A percentile compares a stretch with the other conserved stretches of the same genome.
Conservation (phyloP, 1,139 yeast genomes). For the Dujonia santamariae region DNA sequence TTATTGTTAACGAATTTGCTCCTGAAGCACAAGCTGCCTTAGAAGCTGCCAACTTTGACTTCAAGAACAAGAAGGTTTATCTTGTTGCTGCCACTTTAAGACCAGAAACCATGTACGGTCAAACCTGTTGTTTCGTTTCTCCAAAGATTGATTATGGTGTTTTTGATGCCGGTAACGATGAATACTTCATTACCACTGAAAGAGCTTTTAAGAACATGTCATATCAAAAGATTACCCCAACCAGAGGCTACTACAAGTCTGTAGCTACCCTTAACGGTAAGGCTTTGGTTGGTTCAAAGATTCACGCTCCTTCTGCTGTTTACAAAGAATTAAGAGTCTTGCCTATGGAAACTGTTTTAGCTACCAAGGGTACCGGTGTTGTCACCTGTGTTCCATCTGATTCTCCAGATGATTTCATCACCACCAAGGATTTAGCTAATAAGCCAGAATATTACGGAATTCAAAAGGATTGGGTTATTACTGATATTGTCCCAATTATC, state of each 20-base stretch:
- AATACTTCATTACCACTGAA: slow-evolving; percentile 83
- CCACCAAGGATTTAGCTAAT: slow-evolving; percentile 76
- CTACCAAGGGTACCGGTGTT: slow-evolving; percentile 97
- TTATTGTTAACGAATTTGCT: slow-evolving; percentile 63
- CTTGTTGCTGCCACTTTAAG: slow-evolving; percentile 96
- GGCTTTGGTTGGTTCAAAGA: slow-evolving; percentile 78
- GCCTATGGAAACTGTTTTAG: slow-evolving; percentile 97
- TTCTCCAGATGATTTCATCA: slow-evolving; percentile 95
- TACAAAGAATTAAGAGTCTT: slow-evolving; percentile 73
- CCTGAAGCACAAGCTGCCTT: slow-evolving; percentile 52
- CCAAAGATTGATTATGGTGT: slow-evolving; percentile 92
- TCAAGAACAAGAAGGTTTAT: slow-evolving; percentile 59
- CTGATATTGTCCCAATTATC: slow-evolving; percentile 71
- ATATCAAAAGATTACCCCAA: slow-evolving; percentile 88
- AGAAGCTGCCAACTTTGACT: slow-evolving; percentile 43
- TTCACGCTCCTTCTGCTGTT: slow-evolving; percentile 79
- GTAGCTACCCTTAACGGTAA: slow-evolving; percentile 63
- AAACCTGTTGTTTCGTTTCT: slow-evolving; percentile 95
- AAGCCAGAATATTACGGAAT: slow-evolving; percentile 91
- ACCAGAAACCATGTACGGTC: slow-evolving; percentile 99
- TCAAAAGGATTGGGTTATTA: slow-evolving; percentile 81
- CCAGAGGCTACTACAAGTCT: slow-evolving; percentile 74
- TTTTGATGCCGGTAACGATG: slow-evolving; percentile 78
- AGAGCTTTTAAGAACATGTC: slow-evolving; percentile 99
- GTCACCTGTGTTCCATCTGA: slow-evolving; percentile 98